Conservation (phyloP, 768 basidiomycete species). For the Boletus patriciae region DNA sequence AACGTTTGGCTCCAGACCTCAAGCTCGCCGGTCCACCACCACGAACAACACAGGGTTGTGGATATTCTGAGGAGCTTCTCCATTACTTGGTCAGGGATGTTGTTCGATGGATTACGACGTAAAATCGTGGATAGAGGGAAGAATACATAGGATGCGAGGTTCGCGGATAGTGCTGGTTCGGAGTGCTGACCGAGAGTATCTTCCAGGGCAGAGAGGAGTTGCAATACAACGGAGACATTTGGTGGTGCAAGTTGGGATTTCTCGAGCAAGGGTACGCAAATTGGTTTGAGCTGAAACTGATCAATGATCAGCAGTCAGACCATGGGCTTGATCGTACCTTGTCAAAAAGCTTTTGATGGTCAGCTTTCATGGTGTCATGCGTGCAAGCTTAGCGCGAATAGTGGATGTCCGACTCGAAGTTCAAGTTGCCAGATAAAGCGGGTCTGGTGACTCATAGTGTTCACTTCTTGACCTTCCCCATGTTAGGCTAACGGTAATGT, state of each 20-base stretch:
- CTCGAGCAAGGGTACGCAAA: conserved; percentile 81
- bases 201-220: conserved; percentile 56
- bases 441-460: neutral
- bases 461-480: neutral
- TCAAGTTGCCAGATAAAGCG: neutral
- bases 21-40: conserved; percentile 83
- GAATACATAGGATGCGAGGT: conserved; percentile 80
- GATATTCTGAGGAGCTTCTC: conserved; percentile 69
- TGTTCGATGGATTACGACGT: conserved; percentile 64
- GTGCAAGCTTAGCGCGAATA: neutral
- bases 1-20: conserved; percentile 84
- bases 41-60: conserved; percentile 58
- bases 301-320: neutral
- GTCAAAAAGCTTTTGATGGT: conserved; percentile 38
- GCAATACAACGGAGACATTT: conserved; percentile 47
- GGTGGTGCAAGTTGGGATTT: conserved; percentile 61
- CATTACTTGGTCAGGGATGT: conserved; percentile 77
- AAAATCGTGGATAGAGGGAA: conserved; percentile 86
- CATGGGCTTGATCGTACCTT: conserved; percentile 29
- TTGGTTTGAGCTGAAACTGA: conserved; percentile 51
- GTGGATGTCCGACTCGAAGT: neutral
- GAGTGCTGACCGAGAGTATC: conserved; percentile 46
- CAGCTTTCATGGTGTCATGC: conserved; percentile 21
- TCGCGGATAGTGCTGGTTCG: conserved; percentile 46
- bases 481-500: neutral